Base-by-base conservation (phyloP, 169 alveolate genomes). In the Plasmodium billcollinsi region DNA sequence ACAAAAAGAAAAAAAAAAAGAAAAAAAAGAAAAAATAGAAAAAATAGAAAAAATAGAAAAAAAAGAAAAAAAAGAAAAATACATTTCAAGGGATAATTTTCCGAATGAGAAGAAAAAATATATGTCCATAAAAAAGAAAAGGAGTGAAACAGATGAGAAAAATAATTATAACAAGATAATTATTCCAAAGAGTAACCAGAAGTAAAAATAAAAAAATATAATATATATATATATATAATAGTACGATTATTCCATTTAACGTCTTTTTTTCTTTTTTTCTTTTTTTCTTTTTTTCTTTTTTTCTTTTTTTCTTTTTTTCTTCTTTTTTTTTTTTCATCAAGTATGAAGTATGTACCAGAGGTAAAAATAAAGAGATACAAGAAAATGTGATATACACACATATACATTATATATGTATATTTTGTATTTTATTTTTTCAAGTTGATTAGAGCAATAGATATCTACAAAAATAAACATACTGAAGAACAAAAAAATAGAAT, bases 361-460 rank as follows among this genome's bases (percentile, higher is more conserved):
- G 63, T 54, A 54, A 54, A 15, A 54, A 54, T 15, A 54, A 54
- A 54, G 21, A 54, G 21, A 15, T 54, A 15, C 15, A 54, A 54
- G 21, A 9, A 54, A 54, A 54, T 15, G 14, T 54, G 21, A 54
- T 11, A 54, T 54, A 0, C 14, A 54, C 11, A 11, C 15, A 52
- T 14, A 52, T 52, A 52, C 2, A 54, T 15, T 11, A 8, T 54
- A 54, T 54, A 12, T 54, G 18, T 5, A 54, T 54, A 11, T 54
- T 15, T 54, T 54, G 8, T n/a, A 8, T 12, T 12, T 15, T 15
- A 6, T 7, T 21, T 12, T 20, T 24, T 63, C 20, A 47, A 80
- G 90, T 74, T 80, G 58, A 67, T 80, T 45, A 49, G 67, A 62
- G 59, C 85, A 15, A 67, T 80, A 24, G 90, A 80, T 54, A 80